Percentiles rank a stretch among this genome's conserved stretches.
Conservation (phyloP, 768 basidiomycete species). For the Mrakia gelida region DNA sequence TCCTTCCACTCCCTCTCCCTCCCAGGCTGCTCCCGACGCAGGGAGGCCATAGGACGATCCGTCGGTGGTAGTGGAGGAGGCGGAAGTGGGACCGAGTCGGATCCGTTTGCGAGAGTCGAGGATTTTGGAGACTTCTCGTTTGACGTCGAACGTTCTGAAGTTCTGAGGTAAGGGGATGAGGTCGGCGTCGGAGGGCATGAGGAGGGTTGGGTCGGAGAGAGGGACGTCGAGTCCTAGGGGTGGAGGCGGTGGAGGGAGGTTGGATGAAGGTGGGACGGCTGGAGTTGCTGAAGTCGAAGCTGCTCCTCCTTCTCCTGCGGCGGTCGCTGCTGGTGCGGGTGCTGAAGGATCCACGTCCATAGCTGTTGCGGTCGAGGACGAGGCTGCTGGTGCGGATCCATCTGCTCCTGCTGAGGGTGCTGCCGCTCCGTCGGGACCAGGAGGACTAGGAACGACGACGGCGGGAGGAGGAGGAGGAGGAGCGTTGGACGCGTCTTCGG, state of each 20-base stretch:
- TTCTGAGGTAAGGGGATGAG: constrained; percentile 73
- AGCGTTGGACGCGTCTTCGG: constrained; percentile 16
- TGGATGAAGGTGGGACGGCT: constrained; percentile 51
- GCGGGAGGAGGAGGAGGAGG: constrained; percentile 8
- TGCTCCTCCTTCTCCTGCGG: constrained; percentile 33
- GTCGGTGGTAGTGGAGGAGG: neutral
- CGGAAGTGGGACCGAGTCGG: constrained; percentile 73
- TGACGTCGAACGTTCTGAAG: constrained; percentile 81
- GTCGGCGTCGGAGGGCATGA: constrained; percentile 65
- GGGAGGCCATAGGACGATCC: constrained; percentile 50
- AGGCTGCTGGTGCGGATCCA: neutral
- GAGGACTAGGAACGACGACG: neutral
- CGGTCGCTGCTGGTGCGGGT: neutral
- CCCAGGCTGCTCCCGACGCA: constrained; percentile 37
- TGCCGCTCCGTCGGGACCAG: neutral
- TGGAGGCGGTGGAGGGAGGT: constrained; percentile 42
- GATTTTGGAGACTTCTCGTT: constrained; percentile 82
- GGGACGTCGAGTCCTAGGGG: constrained; percentile 9
- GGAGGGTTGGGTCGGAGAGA: constrained; percentile 30
- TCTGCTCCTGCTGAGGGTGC: neutral
- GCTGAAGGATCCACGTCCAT: constrained; percentile 24
- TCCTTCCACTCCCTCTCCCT: constrained; percentile 16
- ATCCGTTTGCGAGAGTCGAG: constrained; percentile 89
- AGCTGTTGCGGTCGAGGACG: neutral
- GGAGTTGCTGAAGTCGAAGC: constrained; percentile 53